phyloP scores from a whole-genome alignment of 306 rosid species.

The Malus sieversii region DNA sequence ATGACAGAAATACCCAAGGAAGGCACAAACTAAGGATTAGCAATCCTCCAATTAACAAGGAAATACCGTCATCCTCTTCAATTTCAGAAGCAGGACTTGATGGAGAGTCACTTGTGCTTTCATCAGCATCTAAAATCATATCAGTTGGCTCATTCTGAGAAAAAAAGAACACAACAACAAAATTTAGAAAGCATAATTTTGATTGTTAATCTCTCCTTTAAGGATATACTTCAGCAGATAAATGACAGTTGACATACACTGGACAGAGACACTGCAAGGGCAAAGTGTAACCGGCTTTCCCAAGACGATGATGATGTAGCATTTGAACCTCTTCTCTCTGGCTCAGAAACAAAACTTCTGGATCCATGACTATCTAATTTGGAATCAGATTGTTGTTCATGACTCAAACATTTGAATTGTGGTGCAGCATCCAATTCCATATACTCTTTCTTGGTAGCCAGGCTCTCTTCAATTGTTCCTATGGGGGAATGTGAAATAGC shows the following conservation, averaged over 20 bases:
- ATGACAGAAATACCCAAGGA: constrained; percentile 7
- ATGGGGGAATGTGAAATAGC: constrained; percentile 18
- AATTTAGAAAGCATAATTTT: background rate
- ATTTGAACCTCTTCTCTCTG: constrained; percentile 27
- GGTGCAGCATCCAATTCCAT: constrained; percentile 19
- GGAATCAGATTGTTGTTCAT: constrained; percentile 19
- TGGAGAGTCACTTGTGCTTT: constrained; percentile 36
- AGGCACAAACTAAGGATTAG: constrained; percentile 9
- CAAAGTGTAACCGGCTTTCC: constrained; percentile 31
- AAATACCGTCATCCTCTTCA: constrained; percentile 47
- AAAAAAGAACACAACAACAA: background rate
- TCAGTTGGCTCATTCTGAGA: constrained; percentile 53
- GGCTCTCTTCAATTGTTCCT: constrained; percentile 27
- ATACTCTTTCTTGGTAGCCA: constrained; percentile 19
- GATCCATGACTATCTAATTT: constrained; percentile 20
- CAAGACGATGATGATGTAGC: constrained; percentile 20
- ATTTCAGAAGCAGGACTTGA: constrained; percentile 52
- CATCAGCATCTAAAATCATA: constrained; percentile 44
- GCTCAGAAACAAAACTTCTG: constrained; percentile 11
- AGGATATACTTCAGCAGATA: constrained; percentile 2
- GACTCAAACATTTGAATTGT: constrained; percentile 23
- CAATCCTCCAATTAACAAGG: constrained; percentile 12
- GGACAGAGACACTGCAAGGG: constrained; percentile 38
- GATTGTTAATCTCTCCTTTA: constrained; percentile 2
- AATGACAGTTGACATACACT: constrained; percentile 38